Conservation (phyloP, 768 basidiomycete genomes). For the Amanita rimosa region DNA sequence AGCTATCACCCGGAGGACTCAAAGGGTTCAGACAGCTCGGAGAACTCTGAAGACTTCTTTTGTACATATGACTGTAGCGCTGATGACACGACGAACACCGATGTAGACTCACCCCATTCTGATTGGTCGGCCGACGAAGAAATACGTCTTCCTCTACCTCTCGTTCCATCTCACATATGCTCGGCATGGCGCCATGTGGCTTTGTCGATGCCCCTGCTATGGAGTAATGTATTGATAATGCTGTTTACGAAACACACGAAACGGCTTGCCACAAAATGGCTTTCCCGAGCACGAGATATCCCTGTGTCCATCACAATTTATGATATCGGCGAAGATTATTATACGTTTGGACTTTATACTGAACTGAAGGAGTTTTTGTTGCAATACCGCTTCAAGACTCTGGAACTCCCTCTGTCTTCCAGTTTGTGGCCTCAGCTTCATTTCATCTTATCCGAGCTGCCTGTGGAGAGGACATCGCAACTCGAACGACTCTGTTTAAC, state of each 20-base stretch:
- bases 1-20: too few relatives aligned
- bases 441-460: background rate
- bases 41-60: too few relatives aligned
- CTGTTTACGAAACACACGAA: background rate
- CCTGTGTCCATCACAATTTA: background rate
- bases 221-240: background rate
- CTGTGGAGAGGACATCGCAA: background rate
- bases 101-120: background rate
- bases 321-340: background rate
- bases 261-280: background rate
- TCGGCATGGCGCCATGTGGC: background rate
- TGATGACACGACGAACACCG: too few relatives aligned
- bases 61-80: too few relatives aligned
- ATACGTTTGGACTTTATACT: background rate
- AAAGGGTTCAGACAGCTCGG: too few relatives aligned
- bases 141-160: background rate
- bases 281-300: background rate
- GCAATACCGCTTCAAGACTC: background rate
- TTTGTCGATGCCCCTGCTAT: background rate
- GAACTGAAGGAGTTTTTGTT: background rate
- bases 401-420: background rate
- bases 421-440: background rate
- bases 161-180: background rate
- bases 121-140: background rate
- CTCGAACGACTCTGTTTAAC: background rate